These are phyloP conservation scores for Deinandra increscens DNA, from an alignment of 129 eudicot species.

Conservation along the genomic window DNA sequence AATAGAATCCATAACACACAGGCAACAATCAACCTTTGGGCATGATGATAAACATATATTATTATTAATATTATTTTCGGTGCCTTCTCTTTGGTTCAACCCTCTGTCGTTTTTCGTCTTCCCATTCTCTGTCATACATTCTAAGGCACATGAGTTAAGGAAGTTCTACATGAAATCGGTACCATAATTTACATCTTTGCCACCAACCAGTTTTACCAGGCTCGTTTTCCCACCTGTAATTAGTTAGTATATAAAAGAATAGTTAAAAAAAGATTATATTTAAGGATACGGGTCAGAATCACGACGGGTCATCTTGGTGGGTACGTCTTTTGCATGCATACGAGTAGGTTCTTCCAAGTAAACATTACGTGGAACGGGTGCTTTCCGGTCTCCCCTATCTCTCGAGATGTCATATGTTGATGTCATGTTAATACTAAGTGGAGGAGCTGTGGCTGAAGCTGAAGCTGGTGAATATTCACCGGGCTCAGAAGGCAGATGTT, in stretches of 20 bases:
- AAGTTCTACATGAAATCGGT: neutral
- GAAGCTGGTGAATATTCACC: slow-evolving; percentile 86
- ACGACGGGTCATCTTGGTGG: slow-evolving; percentile 76
- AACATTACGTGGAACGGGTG: slow-evolving; percentile 60
- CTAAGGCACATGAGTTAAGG: slow-evolving; percentile 54
- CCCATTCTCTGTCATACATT: slow-evolving; percentile 94
- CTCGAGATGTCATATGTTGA: slow-evolving; percentile 66
- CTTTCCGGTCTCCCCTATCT: slow-evolving; percentile 78
- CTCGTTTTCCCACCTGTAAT: neutral
- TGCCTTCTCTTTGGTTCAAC: slow-evolving; percentile 89
- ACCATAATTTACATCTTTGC: neutral
- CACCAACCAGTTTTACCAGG: neutral
- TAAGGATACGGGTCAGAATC: slow-evolving; percentile 88
- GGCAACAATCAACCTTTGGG: neutral
- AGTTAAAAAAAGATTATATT: neutral
- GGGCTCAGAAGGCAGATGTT: slow-evolving; percentile 65
- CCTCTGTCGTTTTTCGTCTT: slow-evolving; percentile 89
- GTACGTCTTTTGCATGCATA: slow-evolving; percentile 67
- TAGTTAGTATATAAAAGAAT: neutral
- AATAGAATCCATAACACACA: slow-evolving; percentile 20
- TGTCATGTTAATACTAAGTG: slow-evolving; percentile 49
- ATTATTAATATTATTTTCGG: slow-evolving; percentile 45
- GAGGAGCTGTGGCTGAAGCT: slow-evolving; percentile 39
- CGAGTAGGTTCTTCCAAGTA: slow-evolving; percentile 75
- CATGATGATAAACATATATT: neutral